Percentiles rank a stretch among this genome's conserved stretches.
phyloP scores from a whole-genome alignment of 139 green algal species.

The Asterochloris sp. region DNA sequence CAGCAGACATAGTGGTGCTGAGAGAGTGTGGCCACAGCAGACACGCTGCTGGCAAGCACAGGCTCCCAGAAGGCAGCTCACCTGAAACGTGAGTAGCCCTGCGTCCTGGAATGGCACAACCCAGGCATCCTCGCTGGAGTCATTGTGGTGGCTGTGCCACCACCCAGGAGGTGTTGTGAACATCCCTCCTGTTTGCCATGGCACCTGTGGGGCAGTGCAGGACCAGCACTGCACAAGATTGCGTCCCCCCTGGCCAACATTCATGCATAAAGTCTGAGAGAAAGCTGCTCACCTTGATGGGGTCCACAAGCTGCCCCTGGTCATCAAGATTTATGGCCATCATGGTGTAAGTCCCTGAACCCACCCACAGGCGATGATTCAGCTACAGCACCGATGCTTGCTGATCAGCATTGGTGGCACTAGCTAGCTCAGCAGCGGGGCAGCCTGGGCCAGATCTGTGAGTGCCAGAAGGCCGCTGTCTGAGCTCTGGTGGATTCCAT shows the following conservation, averaged over 20 bases:
- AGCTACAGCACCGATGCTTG: no score
- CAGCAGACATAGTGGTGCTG: background rate
- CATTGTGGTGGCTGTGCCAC: slow-evolving; percentile 43
- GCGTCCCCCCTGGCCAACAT: no score
- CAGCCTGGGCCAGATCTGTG: no score
- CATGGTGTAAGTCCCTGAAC: slow-evolving; percentile 25
- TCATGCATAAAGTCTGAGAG: no score
- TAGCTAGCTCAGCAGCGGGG: no score
- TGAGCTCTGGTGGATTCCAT: no score
- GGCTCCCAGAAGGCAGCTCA: background rate
- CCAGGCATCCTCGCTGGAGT: slow-evolving; percentile 37
- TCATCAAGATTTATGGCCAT: slow-evolving; percentile 32
- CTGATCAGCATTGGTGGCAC: no score
- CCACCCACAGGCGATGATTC: no score
- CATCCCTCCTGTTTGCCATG: slow-evolving; percentile 32
- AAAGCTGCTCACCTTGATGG: slow-evolving; percentile 6
- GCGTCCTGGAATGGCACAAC: slow-evolving; percentile 44
- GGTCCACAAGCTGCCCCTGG: slow-evolving; percentile 33
- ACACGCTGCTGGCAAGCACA: background rate
- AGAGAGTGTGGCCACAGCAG: background rate
- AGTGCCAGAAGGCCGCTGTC: no score
- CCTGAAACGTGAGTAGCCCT: slow-evolving; percentile 38
- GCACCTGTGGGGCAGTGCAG: background rate
- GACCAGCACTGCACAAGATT: no score
- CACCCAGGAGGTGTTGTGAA: slow-evolving; percentile 40